Percentiles rank a stretch among this genome's conserved stretches.
These are phyloP conservation scores for Gaultheria prostrata DNA, from an alignment of 148 eudicot genomes.

Conservation along the genomic window DNA sequence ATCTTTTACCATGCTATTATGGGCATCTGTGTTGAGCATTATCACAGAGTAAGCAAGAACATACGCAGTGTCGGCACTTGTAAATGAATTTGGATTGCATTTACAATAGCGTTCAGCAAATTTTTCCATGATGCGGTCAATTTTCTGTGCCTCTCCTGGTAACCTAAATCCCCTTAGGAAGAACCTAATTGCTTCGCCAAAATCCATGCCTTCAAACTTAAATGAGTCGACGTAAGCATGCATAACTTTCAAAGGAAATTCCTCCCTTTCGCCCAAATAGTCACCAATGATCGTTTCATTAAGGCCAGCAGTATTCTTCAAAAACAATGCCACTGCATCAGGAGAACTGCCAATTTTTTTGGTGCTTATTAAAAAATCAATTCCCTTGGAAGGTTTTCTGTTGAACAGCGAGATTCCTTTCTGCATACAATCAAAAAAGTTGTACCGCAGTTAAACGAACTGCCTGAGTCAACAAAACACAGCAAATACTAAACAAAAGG, in stretches of 20 bases:
- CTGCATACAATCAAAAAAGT: conserved; percentile 50
- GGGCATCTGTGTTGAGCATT: conserved; percentile 99
- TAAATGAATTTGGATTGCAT: conserved; percentile 88
- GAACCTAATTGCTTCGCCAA: conserved; percentile 92
- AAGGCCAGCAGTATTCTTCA: conserved; percentile 82
- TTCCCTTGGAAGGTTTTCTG: conserved; percentile 92
- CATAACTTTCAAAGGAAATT: conserved; percentile 89
- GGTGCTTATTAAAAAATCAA: conserved; percentile 73
- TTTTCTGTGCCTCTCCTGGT: conserved; percentile 99
- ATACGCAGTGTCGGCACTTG: conserved; percentile 97
- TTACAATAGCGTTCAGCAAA: conserved; percentile 99
- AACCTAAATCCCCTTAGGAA: conserved; percentile 93
- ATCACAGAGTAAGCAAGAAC: conserved; percentile 99
- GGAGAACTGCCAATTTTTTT: conserved; percentile 78
- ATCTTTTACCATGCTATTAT: conserved; percentile 92
- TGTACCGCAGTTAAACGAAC: conserved; percentile 16
- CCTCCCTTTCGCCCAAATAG: conserved; percentile 95
- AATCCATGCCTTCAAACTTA: conserved; percentile 81
- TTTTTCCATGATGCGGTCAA: conserved; percentile 97
- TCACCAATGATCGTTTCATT: conserved; percentile 89
- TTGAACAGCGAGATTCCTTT: conserved; percentile 89
- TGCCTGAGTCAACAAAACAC: not conserved
- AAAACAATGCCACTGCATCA: conserved; percentile 77
- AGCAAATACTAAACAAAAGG: not conserved
- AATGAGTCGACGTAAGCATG: conserved; percentile 97